Conservation (phyloP, 495 filamentous ascomycete species). For the Aspergillus taichungensis region DNA sequence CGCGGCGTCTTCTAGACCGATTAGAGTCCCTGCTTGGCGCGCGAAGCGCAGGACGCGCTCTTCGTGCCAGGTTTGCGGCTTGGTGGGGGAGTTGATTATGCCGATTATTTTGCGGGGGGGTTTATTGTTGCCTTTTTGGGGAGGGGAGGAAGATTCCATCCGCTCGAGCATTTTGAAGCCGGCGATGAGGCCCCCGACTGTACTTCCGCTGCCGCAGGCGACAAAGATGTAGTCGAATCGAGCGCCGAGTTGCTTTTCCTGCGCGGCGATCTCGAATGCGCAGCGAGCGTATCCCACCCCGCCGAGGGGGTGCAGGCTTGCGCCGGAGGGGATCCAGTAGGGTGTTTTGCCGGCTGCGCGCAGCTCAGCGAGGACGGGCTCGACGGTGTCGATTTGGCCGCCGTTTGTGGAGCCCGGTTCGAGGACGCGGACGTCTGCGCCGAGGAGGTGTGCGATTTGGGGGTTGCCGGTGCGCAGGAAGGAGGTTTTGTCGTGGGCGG, state of each 20-base stretch:
- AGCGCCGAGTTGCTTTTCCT: constrained; percentile 18
- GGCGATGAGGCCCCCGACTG: constrained; percentile 28
- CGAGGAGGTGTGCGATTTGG: constrained; percentile 24
- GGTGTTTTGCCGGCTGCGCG: constrained; percentile 8
- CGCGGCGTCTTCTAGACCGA: constrained; percentile 18
- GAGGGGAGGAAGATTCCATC: background rate
- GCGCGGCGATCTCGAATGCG: constrained; percentile 29
- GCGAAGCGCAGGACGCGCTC: constrained; percentile 26
- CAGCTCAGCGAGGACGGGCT: constrained; percentile 15
- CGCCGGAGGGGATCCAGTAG: constrained; percentile 33
- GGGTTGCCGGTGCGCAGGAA: constrained; percentile 25
- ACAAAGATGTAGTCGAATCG: constrained; percentile 33
- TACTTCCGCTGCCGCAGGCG: constrained; percentile 33
- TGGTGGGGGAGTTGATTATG: constrained; percentile 29
- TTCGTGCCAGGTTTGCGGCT: constrained; percentile 20
- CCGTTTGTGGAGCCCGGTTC: constrained; percentile 9
- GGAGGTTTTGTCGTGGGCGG: constrained; percentile 5
- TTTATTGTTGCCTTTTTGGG: background rate
- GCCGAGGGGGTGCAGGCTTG: constrained; percentile 32
- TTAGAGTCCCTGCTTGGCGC: constrained; percentile 15
- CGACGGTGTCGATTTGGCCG: constrained; percentile 9
- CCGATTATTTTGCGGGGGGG: constrained; percentile 21
- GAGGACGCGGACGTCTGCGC: constrained; percentile 30
- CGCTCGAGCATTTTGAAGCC: constrained; percentile 30
- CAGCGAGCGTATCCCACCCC: constrained; percentile 32